Conservation (phyloP, 2,329 filamentous ascomycete genomes). For the Aspergillus versicolor region DNA sequence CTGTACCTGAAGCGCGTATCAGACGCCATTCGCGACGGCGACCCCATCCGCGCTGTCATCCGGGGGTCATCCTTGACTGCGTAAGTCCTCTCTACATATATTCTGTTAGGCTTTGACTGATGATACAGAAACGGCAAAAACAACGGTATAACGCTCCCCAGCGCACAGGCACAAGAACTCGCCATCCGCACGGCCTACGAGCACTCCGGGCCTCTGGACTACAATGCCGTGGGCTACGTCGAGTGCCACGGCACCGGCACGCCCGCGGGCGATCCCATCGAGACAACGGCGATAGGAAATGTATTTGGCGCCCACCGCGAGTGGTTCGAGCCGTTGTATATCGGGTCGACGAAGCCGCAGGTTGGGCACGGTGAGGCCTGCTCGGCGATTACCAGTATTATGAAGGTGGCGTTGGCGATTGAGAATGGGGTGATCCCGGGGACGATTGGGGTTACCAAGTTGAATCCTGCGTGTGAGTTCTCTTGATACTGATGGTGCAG, state of each 20-base stretch:
- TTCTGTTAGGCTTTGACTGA: too few species aligned
- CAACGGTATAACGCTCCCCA: constrained; percentile 2
- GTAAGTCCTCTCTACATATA: too few species aligned
- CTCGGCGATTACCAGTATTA: constrained; percentile 31
- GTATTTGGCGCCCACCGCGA: not conserved
- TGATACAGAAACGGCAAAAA: not conserved
- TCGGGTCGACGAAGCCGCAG: constrained; percentile 34
- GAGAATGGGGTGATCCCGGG: not conserved
- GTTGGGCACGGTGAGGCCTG: constrained; percentile 38
- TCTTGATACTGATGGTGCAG: too few species aligned
- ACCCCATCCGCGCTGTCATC: constrained; percentile 8
- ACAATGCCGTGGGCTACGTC: not conserved
- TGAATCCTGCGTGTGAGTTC: too few species aligned
- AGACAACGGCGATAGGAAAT: not conserved
- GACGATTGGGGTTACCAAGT: not conserved
- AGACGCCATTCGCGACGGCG: constrained; percentile 4
- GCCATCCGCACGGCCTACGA: not conserved
- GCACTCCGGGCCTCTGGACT: not conserved
- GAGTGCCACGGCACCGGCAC: constrained; percentile 14
- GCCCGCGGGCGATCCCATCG: constrained; percentile 5
- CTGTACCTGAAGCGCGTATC: constrained; percentile 8
- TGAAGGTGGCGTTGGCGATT: constrained; percentile 24
- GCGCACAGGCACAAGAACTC: not conserved
- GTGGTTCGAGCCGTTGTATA: constrained; percentile 14
- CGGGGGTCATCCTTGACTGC: not conserved